These are phyloP conservation scores for Phytophthora macrochlamydospora DNA, from an alignment of 352 stramenopile species.

Conservation along the genomic window DNA sequence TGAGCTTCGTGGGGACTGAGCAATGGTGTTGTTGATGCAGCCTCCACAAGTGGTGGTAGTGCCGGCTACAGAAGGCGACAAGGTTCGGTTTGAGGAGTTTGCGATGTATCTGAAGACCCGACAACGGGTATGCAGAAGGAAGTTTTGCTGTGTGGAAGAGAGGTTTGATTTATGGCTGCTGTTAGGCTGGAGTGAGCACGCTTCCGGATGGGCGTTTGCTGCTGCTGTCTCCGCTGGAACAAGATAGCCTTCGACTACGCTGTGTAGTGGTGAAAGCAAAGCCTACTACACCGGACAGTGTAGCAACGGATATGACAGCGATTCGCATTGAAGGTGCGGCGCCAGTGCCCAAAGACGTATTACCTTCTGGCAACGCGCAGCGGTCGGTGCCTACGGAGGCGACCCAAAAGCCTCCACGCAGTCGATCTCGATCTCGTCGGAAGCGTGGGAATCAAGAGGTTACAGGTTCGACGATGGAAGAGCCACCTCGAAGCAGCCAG, in stretches of 20 bases:
- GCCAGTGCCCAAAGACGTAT: slow-evolving; percentile 5
- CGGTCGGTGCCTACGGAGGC: slow-evolving; percentile 5
- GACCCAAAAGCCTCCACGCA: slow-evolving; percentile 12
- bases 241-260: slow-evolving; percentile 43
- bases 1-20: slow-evolving; percentile 3
- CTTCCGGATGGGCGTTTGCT: slow-evolving; percentile 50
- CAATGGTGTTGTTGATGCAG: slow-evolving; percentile 25
- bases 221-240: slow-evolving; percentile 55
- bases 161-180: neutral
- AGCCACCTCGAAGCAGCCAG: slow-evolving; percentile 16
- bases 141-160: neutral
- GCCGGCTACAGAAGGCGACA: slow-evolving; percentile 28
- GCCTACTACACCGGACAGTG: slow-evolving; percentile 4
- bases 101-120: slow-evolving; percentile 55
- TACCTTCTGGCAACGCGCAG: slow-evolving; percentile 1
- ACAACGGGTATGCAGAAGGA: slow-evolving; percentile 41
- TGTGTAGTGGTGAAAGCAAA: slow-evolving; percentile 63
- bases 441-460: slow-evolving; percentile 13
- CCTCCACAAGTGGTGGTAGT: slow-evolving; percentile 56
- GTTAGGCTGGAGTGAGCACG: slow-evolving; percentile 62
- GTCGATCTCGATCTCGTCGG: slow-evolving; percentile 12
- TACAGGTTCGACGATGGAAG: slow-evolving; percentile 1
- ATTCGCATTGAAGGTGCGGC: slow-evolving; percentile 26
- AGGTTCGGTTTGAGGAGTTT: slow-evolving; percentile 50
- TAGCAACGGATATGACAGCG: slow-evolving; percentile 24